These are phyloP conservation scores for bread wheat (Triticum aestivum) DNA, from an alignment of 176 grass and related monocot genomes.

Conservation along the genomic window DNA sequence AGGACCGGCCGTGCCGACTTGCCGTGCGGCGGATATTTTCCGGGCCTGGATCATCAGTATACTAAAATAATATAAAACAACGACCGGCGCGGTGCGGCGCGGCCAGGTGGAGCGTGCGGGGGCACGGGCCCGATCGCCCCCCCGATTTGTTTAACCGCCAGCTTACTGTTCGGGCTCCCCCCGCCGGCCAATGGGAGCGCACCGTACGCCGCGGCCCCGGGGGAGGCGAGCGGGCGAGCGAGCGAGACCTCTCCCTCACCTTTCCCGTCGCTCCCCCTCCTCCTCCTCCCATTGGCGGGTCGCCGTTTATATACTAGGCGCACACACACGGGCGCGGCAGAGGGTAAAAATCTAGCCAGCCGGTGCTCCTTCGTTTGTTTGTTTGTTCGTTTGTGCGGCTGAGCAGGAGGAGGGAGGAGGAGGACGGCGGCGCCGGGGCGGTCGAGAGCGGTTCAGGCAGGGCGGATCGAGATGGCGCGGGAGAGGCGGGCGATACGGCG, in stretches of 20 bases:
- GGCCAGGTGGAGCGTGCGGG: neutral
- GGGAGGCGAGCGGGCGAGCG: too few relatives aligned
- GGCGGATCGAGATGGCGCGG: slow-evolving; percentile 52
- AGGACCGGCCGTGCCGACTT: neutral
- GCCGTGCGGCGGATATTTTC: neutral
- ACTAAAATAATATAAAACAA: neutral
- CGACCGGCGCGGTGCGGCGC: neutral
- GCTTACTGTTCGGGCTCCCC: neutral
- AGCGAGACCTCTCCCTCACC: neutral
- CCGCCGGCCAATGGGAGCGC: neutral
- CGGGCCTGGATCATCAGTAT: neutral
- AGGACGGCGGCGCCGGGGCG: neutral
- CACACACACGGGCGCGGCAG: neutral
- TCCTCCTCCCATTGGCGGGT: neutral
- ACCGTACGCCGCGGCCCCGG: neutral
- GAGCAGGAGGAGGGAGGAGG: neutral
- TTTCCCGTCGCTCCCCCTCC: neutral
- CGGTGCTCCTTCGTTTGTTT: too few relatives aligned
- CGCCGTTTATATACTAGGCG: slow-evolving; percentile 14
- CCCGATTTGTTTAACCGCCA: neutral
- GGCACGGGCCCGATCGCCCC: neutral
- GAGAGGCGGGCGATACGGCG: slow-evolving; percentile 77
- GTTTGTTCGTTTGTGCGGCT: neutral
- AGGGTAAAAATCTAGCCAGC: neutral
- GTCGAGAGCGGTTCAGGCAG: neutral